phyloP scores from a whole-genome alignment of 1,284 basidiomycete genomes.

The Marasmius tenuissimus region DNA sequence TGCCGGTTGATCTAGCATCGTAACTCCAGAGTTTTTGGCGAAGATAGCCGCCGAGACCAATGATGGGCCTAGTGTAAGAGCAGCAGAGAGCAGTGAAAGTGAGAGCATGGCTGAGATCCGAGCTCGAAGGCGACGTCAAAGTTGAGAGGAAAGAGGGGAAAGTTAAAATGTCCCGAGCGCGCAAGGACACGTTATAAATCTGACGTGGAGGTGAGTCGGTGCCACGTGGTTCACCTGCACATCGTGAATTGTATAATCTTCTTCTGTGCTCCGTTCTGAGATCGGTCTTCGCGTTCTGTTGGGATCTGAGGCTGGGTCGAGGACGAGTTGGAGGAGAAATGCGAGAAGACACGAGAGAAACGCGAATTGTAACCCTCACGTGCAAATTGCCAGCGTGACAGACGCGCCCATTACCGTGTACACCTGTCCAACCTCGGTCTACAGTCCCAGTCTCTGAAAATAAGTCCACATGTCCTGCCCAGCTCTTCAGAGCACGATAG shows the following conservation, averaged over 20 bases:
- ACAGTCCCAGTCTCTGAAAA: no score
- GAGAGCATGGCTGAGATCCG: constrained; percentile 6
- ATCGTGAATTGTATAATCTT: not conserved
- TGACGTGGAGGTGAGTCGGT: not conserved
- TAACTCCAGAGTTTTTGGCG: constrained; percentile 66
- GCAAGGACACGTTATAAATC: not conserved
- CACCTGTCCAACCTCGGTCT: no score
- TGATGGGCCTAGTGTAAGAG: constrained; percentile 42
- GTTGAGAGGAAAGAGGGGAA: not conserved
- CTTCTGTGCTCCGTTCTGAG: not conserved
- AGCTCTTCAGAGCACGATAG: no score
- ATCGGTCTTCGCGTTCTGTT: no score
- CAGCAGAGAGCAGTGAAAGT: constrained; percentile 31
- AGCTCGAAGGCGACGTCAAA: not conserved
- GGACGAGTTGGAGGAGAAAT: no score
- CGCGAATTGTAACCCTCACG: no score
- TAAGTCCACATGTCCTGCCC: no score
- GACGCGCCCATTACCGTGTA: no score
- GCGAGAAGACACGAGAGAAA: no score
- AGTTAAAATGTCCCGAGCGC: not conserved
- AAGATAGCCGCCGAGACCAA: constrained; percentile 75
- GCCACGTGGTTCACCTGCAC: not conserved
- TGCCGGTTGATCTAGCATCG: constrained; percentile 71
- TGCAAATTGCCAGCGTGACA: no score
- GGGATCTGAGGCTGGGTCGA: no score